phyloP scores from a whole-genome alignment of 306 rosid genomes.

The Luffa acutangula region DNA sequence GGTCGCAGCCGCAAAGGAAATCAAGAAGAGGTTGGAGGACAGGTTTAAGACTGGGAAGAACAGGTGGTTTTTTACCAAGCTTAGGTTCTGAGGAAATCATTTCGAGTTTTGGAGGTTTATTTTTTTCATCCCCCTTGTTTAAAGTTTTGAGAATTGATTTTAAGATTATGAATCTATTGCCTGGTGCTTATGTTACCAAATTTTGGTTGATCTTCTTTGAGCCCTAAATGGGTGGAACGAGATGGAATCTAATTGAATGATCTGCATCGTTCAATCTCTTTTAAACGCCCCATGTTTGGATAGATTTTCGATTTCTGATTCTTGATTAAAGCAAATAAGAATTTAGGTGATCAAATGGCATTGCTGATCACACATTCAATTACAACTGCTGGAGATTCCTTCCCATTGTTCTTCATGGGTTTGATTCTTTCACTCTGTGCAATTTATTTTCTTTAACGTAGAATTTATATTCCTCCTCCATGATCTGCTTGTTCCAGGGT shows the following conservation, averaged over 20 bases:
- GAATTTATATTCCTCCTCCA: not conserved
- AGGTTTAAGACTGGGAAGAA: constrained; percentile 43
- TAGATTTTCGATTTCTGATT: not conserved
- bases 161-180: not conserved
- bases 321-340: not conserved
- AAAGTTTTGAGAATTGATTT: not conserved
- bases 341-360: not conserved
- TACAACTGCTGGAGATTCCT: not conserved
- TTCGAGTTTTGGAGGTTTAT: not conserved
- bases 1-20: constrained; percentile 34
- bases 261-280: not conserved
- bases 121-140: not conserved
- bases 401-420: not conserved
- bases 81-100: constrained; percentile 23
- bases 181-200: not conserved
- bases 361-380: not conserved
- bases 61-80: constrained; percentile 48
- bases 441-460: not conserved
- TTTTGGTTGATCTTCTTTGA: not conserved
- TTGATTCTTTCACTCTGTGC: not conserved
- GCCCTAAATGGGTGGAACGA: not conserved
- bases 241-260: not conserved
- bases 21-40: constrained; percentile 36
- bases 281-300: not conserved
- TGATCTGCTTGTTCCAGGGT: not conserved